Evolutionary conservation across 257 asterid genomes (phyloP).

Genomic region (Echites panduratus): DNA sequence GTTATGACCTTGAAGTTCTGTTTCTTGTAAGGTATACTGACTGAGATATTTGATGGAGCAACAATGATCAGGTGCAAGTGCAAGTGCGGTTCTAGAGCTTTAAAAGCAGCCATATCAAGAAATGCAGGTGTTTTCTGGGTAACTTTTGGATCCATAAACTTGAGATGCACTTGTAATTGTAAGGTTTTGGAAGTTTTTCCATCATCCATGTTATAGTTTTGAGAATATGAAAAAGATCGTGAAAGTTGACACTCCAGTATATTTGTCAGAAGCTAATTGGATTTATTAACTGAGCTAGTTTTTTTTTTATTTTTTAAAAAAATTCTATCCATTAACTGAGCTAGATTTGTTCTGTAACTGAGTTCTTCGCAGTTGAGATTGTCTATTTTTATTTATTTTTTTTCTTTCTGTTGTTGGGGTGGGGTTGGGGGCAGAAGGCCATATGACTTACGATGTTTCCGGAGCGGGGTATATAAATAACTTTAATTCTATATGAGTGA

Average conservation of each 20-base stretch:
- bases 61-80: background rate
- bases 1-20: conserved; percentile 26
- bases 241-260: background rate
- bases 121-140: background rate
- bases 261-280: background rate
- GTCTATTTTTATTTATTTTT: too few relatives aligned
- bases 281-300: background rate
- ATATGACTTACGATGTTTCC: too few relatives aligned
- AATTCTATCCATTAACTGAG: too few relatives aligned
- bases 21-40: background rate
- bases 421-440: too few relatives aligned
- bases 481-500: too few relatives aligned
- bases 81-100: background rate
- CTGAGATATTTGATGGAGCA: background rate
- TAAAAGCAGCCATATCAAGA: background rate
- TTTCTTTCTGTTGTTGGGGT: too few relatives aligned
- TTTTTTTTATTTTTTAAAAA: too few relatives aligned
- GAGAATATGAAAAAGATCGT: background rate
- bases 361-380: too few relatives aligned
- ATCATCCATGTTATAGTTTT: background rate
- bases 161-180: background rate
- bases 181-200: background rate
- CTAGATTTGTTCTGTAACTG: too few relatives aligned
- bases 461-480: too few relatives aligned
- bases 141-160: background rate